These are phyloP conservation scores for Plicaturopsis crispa DNA, from an alignment of 768 basidiomycete species.

Conservation along the genomic window DNA sequence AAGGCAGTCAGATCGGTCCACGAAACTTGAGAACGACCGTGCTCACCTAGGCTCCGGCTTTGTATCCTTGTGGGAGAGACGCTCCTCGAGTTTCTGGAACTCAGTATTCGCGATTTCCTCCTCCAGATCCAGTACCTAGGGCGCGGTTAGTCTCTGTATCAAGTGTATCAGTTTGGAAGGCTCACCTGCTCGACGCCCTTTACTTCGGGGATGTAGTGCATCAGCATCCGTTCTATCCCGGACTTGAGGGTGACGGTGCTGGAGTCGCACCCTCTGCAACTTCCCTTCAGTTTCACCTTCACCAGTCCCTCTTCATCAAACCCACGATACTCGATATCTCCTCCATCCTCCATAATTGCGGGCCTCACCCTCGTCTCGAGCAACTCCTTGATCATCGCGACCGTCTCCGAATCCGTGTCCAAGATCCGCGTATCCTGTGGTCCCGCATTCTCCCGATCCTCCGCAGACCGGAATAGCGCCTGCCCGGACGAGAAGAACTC, in stretches of 20 bases:
- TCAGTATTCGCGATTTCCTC: conserved; percentile 83
- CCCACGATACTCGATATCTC: conserved; percentile 93
- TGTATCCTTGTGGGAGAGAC: conserved; percentile 37
- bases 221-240: conserved; percentile 97
- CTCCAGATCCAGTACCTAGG: conserved; percentile 82
- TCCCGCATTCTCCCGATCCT: conserved; percentile 73
- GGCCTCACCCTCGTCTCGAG: conserved; percentile 93
- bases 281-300: conserved; percentile 89
- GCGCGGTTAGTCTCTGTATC: conserved; percentile 4
- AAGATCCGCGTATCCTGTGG: conserved; percentile 92
- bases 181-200: conserved; percentile 83
- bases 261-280: conserved; percentile 91
- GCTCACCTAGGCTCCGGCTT: conserved; percentile 41
- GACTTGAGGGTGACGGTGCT: conserved; percentile 93
- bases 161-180: not conserved
- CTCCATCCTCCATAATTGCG: conserved; percentile 98
- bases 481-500: conserved; percentile 93
- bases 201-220: conserved; percentile 98
- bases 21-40: conserved; percentile 6
- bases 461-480: conserved; percentile 76
- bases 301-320: conserved; percentile 80
- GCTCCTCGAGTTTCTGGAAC: conserved; percentile 81
- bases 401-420: conserved; percentile 92
- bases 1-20: conserved; percentile 5
- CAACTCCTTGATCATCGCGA: conserved; percentile 98